Evolutionary conservation across 2,329 filamentous ascomycete species (phyloP), one percentile per base, ranked within the genome.

Genomic region (Colletotrichum salicis): DNA sequence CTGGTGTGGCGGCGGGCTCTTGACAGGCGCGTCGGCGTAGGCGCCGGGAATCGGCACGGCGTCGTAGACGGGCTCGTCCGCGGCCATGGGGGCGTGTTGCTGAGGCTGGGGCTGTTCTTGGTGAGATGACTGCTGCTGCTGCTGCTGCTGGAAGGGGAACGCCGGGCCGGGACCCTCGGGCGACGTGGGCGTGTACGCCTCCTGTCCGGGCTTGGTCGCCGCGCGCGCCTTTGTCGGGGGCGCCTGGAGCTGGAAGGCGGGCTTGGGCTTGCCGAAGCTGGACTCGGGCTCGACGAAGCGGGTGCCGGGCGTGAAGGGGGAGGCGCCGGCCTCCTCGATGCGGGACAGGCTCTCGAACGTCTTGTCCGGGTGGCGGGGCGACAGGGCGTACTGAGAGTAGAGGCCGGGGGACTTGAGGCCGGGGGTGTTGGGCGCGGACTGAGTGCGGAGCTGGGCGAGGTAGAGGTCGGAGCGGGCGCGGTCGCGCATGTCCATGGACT

Each of bases 401-500:
- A 86, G 88, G 54, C 84, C 83, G 81, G 83, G 91, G 0, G 88
- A 90, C 81, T 90, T 93, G 80, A 97, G 95, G 75, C 95, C 95
- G 13, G 96, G 96, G 0, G 96, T 98, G 86, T 98, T 98, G 76
- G 96, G 96, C 5, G 95, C 95, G 31, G 95, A 97, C 84, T 98
- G 95, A 24, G 90, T 86, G 76, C 92, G 92, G 54, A 95, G 90
- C 81, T 94, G 93, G 66, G 93, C 95, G 74, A 98, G 94, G 86
- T 98, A 98, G 75, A 99, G 90, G 81, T 98, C 95, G 73, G 94
- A 96, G 74, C 96, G 93, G 75, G 96, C 96, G 79, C 94, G 93
- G 87, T 99, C 96, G 77, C 96, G 94, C 80, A 93, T 87, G 81
- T 97, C 93, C 96, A 99, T 99, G 74, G 95, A 95, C 88, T 98